These are phyloP conservation scores for Penicillium hordei DNA, from an alignment of 2,329 filamentous ascomycete species.

Conservation along the genomic window DNA sequence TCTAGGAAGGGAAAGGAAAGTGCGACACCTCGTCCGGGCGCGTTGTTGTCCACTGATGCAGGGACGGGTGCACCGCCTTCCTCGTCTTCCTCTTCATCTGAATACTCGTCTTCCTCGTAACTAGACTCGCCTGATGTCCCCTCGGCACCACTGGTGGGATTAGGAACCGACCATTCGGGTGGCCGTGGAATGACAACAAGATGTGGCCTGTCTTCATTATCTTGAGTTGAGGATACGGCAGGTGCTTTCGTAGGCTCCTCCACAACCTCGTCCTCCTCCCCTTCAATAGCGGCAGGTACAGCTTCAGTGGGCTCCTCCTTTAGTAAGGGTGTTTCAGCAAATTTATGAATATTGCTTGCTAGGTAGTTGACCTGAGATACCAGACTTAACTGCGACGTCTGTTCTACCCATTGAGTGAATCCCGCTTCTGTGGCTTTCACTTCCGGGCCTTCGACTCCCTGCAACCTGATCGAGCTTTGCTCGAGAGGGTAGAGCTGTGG, in stretches of 20 bases:
- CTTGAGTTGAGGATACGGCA: conserved; percentile 1
- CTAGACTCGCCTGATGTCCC: conserved; percentile 44
- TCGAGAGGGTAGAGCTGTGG: conserved; percentile 72
- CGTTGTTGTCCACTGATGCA: conserved; percentile 35
- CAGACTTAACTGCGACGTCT: conserved; percentile 62
- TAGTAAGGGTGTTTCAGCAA: conserved; percentile 58
- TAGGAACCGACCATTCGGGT: conserved; percentile 66
- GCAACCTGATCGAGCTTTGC: conserved; percentile 63
- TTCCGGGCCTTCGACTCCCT: conserved; percentile 60
- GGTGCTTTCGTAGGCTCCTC: conserved; percentile 15
- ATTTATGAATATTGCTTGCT: conserved; percentile 65
- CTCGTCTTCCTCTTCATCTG: conserved; percentile 46
- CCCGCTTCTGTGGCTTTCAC: conserved; percentile 64
- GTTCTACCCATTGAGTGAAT: conserved; percentile 60
- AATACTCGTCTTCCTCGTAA: conserved; percentile 48
- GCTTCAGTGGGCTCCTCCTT: conserved; percentile 14
- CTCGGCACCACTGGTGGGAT: conserved; percentile 37
- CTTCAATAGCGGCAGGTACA: conserved; percentile 6
- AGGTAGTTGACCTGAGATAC: conserved; percentile 76
- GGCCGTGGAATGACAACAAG: conserved; percentile 72
- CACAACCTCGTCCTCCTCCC: conserved; percentile 9
- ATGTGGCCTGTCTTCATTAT: conserved; percentile 58
- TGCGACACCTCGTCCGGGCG: conserved; percentile 67
- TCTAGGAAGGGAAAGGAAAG: conserved; percentile 77
- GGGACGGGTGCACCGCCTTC: conserved; percentile 41